A percentile compares a stretch with the other conserved stretches of the same genome.
These are phyloP conservation scores for Backusella australiensis DNA, from an alignment of 192 early-diverging fungal genomes.

Conservation along the genomic window DNA sequence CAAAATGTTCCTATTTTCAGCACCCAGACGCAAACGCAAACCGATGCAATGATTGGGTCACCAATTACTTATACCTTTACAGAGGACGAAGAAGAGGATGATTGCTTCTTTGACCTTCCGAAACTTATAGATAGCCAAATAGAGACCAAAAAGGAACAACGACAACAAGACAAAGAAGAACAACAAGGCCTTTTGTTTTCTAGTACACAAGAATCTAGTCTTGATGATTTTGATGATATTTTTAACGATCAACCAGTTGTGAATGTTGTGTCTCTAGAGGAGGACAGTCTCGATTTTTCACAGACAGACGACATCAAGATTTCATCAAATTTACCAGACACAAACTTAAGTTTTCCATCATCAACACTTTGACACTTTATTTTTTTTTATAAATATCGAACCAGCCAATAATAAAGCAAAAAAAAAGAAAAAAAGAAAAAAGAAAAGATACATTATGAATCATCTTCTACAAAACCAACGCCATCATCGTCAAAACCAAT, in stretches of 20 bases:
- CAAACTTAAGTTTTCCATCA: neutral
- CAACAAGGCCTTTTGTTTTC: neutral
- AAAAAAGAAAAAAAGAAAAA: neutral
- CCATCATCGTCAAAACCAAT: constrained; percentile 22
- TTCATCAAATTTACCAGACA: neutral
- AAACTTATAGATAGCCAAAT: neutral
- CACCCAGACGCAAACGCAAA: neutral
- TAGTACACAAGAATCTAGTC: neutral
- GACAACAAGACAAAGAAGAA: neutral
- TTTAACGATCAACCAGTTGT: neutral
- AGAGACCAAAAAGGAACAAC: neutral
- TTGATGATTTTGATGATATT: neutral
- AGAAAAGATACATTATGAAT: neutral
- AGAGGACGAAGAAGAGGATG: neutral
- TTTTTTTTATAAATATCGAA: neutral
- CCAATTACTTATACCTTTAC: neutral
- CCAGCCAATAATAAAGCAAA: neutral
- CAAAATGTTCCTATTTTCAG: neutral
- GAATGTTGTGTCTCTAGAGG: neutral
- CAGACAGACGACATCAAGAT: neutral
- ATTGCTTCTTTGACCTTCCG: neutral
- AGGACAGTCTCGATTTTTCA: neutral
- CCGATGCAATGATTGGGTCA: neutral
- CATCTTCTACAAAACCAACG: constrained; percentile 26
- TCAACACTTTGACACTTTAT: neutral